Evolutionary conservation across 768 basidiomycete genomes (phyloP).

Genomic region (Serendipita vermifera): DNA sequence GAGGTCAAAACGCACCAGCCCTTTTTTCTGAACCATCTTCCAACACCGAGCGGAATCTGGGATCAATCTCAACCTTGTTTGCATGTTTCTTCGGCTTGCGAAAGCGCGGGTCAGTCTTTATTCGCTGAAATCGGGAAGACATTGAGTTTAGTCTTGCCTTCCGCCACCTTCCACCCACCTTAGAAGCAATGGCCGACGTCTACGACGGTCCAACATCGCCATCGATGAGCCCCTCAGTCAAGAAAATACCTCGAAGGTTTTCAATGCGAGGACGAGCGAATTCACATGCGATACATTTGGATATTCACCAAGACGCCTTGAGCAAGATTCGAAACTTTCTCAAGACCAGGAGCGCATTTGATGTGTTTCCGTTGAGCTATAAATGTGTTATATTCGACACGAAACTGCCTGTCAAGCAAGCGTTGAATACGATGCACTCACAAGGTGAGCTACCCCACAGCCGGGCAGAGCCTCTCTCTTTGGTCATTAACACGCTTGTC

Average conservation of each 20-base stretch:
- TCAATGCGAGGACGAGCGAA: too few species aligned
- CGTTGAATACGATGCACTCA: constrained; percentile 26
- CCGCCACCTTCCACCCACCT: too few species aligned
- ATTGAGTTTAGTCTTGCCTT: constrained; percentile 25
- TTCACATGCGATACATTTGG: too few species aligned
- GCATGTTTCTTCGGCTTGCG: constrained; percentile 66
- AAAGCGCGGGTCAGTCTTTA: constrained; percentile 89
- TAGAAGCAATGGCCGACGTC: too few species aligned
- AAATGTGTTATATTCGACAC: constrained; percentile 35
- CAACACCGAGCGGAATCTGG: constrained; percentile 78
- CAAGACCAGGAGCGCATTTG: constrained; percentile 29
- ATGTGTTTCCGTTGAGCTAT: constrained; percentile 36
- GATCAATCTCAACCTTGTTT: constrained; percentile 77
- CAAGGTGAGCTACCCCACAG: too few species aligned
- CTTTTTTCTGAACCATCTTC: constrained; percentile 32
- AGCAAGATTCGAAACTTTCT: constrained; percentile 27
- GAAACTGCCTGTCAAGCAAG: constrained; percentile 33
- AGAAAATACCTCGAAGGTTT: too few species aligned
- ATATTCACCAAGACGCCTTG: neutral
- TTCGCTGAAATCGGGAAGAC: constrained; percentile 76
- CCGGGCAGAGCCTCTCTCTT: too few species aligned
- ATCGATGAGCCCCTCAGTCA: too few species aligned
- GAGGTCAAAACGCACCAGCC: constrained; percentile 14
- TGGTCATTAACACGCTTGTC: neutral
- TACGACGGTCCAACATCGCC: too few species aligned